Conservation (phyloP, 2,329 filamentous ascomycete genomes). For the Colletotrichum truncatum region DNA sequence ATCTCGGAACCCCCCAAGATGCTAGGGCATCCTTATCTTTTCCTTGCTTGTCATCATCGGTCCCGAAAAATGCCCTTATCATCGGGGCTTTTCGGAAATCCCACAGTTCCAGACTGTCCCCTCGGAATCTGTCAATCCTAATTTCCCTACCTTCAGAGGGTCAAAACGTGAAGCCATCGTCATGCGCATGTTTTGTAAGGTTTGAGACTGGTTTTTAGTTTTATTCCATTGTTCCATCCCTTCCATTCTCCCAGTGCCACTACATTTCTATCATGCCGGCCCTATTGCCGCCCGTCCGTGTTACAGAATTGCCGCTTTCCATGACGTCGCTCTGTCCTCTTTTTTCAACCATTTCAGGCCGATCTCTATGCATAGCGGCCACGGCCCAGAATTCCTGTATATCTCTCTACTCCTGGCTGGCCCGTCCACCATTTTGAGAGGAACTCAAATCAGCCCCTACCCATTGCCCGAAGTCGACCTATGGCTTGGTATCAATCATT, state of each 20-base stretch:
- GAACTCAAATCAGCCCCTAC: neutral
- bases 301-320: slow-evolving; percentile 4
- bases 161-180: slow-evolving; percentile 28
- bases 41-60: neutral
- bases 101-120: neutral
- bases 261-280: slow-evolving; percentile 15
- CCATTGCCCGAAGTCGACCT: neutral
- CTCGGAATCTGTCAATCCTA: slow-evolving; percentile 15
- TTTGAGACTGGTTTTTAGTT: slow-evolving; percentile 14
- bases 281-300: slow-evolving; percentile 7
- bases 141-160: neutral
- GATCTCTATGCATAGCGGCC: slow-evolving; percentile 14
- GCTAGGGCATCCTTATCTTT: slow-evolving; percentile 11
- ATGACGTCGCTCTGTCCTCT: slow-evolving; percentile 17
- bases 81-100: slow-evolving; percentile 13
- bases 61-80: slow-evolving; percentile 11
- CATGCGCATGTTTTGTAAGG: slow-evolving; percentile 12
- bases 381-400: slow-evolving; percentile 1
- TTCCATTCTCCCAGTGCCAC: neutral
- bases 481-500: slow-evolving; percentile 4
- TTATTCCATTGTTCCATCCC: neutral
- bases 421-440: neutral
- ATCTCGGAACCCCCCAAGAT: slow-evolving; percentile 10
- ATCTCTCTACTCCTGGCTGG: neutral
- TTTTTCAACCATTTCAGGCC: neutral